Evolutionary conservation across 257 asterid genomes (phyloP), one percentile per base, ranked within the genome.

Genomic region (Hygrophila difformis): DNA sequence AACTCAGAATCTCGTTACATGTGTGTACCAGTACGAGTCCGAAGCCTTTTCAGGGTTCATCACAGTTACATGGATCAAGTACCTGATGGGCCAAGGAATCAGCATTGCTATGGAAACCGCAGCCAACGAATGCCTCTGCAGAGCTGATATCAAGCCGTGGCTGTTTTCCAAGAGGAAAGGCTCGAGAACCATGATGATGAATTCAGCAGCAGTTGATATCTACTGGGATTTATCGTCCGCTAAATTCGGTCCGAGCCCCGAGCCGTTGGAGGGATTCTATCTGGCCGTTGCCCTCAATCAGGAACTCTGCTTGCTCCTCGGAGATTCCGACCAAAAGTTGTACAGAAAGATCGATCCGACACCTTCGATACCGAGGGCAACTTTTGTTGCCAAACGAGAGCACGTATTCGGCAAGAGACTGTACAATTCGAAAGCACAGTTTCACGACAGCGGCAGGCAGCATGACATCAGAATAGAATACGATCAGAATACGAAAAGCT

Each of bases 211-310:
- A 2, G 41, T 80, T 24, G 70, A 80, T 21, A 13, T 80, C 2
- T 61, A 57, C 29, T 84, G 94, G 93, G 94, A 84, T 48, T 58
- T 84, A 39, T 77, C 94, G 1, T 47, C 69, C 14, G 88, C 94
- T 12, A 79, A 66, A 45, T 84, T 79, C n/a, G 93, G 81, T 12
- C 36, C 80, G 0, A 47, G 83, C 38, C 93, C 93, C 0, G 88
- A 84, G 26, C 94, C 93, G 2, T 3, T 62, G 1, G 72, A 71
- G 42, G 88, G 88, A 10, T 84, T 72, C 66, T 73, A 72, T 24
- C 18, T 84, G 3, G 71, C 79, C 17, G 39, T 80, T n/a, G 65
- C 66, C 10, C 53, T 72, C 6, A 64, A 77, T 36, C 85, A 72
- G 47, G 72, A 77, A 47, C 66, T 66, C 0, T 62, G 77, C 44